Conservation (phyloP, 345 rosid species). For the Angophora floribunda region DNA sequence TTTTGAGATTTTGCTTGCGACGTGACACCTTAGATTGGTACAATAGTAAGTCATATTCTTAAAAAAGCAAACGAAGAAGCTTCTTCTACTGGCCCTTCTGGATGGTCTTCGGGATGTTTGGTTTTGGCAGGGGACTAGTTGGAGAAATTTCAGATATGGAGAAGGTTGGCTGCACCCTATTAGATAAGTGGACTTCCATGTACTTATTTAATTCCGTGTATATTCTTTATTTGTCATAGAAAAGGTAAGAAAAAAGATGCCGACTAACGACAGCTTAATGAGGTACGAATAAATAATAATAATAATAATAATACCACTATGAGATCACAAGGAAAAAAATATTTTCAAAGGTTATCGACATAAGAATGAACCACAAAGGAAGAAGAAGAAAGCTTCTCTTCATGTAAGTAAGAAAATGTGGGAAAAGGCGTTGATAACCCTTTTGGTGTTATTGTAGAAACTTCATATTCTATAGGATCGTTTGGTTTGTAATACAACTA, state of each 20-base stretch:
- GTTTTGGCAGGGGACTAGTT: not conserved
- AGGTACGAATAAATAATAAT: no score
- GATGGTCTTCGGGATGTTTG: not conserved
- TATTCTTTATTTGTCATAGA: not conserved
- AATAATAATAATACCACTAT: not conserved
- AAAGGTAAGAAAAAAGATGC: not conserved
- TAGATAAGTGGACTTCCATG: accelerated
- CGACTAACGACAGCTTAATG: not conserved
- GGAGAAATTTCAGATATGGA: not conserved
- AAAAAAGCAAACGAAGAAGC: not conserved
- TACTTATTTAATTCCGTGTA: not conserved
- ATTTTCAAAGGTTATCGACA: not conserved
- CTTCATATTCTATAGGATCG: not conserved
- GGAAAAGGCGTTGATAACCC: not conserved
- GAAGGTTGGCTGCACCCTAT: no score
- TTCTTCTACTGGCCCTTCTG: not conserved
- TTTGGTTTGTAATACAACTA: no score
- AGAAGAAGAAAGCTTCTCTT: not conserved
- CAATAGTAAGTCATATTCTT: not conserved
- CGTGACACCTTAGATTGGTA: not conserved
- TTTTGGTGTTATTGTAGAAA: not conserved
- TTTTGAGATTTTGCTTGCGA: not conserved
- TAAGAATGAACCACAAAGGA: not conserved
- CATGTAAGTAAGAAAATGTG: not conserved
- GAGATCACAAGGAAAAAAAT: not conserved